A percentile compares a stretch with the other conserved stretches of the same genome.
Evolutionary conservation across 192 early-diverging fungal genomes (phyloP).

Genomic region (Coemansia sp.): DNA sequence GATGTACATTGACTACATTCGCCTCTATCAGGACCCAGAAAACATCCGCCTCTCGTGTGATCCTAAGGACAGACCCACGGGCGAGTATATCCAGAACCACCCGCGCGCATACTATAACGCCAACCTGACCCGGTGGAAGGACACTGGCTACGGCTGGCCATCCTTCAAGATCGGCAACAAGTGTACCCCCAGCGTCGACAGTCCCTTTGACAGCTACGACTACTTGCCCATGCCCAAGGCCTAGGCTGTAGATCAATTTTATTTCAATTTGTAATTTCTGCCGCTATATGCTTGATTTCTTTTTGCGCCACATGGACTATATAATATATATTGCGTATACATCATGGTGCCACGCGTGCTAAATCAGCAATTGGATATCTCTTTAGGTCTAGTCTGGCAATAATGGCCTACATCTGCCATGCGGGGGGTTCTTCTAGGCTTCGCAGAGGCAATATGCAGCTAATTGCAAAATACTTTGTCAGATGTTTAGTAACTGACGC

Average conservation of each 20-base stretch:
- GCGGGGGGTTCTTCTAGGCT: too few species aligned
- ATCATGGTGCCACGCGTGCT: background rate
- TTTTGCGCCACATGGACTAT: background rate
- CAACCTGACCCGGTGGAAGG: constrained; percentile 52
- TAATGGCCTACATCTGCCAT: background rate
- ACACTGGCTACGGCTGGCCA: constrained; percentile 51
- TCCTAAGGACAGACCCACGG: constrained; percentile 57
- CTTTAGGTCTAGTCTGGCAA: background rate
- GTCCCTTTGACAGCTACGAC: constrained; percentile 31
- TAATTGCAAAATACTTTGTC: background rate
- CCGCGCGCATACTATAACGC: constrained; percentile 58
- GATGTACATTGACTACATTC: constrained; percentile 62
- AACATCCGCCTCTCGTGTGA: constrained; percentile 59
- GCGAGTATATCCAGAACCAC: constrained; percentile 59
- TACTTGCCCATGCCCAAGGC: constrained; percentile 38
- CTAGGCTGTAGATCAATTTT: background rate
- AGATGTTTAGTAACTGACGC: background rate
- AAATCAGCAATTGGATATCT: background rate
- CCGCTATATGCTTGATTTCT: background rate
- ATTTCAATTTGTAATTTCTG: background rate
- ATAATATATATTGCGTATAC: background rate
- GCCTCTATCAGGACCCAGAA: constrained; percentile 59
- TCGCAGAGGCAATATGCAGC: background rate
- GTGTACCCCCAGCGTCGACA: constrained; percentile 38
- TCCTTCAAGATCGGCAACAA: constrained; percentile 51